Percentiles rank a stretch among this genome's conserved stretches.
Conservation (phyloP, 2,329 filamentous ascomycete species). For the Tolypocladium guangdongense region DNA sequence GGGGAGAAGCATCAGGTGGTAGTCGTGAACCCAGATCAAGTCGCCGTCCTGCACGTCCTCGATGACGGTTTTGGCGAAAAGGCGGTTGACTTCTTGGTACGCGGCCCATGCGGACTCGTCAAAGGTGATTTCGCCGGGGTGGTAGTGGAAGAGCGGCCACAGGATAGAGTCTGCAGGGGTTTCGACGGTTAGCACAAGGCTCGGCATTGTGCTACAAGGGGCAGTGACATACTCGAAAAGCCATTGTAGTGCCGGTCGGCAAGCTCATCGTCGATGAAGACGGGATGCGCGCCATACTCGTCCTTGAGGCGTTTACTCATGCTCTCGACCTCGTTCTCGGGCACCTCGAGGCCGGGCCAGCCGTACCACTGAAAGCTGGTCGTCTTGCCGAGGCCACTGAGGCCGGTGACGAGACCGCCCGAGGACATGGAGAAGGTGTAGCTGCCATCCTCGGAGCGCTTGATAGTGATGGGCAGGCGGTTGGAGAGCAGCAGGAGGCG, state of each 20-base stretch:
- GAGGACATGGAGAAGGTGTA: conserved; percentile 97
- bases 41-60: conserved; percentile 88
- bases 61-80: conserved; percentile 82
- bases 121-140: conserved; percentile 96
- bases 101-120: conserved; percentile 91
- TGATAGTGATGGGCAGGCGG: conserved; percentile 91
- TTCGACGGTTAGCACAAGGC: background rate
- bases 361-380: conserved; percentile 98
- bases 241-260: conserved; percentile 96
- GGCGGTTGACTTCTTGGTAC: conserved; percentile 83
- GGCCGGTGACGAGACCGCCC: conserved; percentile 84
- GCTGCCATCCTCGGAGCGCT: conserved; percentile 79
- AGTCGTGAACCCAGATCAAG: conserved; percentile 96
- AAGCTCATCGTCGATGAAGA: conserved; percentile 88
- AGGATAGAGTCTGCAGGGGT: conserved; percentile 69
- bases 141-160: conserved; percentile 98
- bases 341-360: conserved; percentile 89
- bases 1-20: conserved; percentile 93
- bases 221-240: conserved; percentile 65
- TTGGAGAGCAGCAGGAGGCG: conserved; percentile 83
- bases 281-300: conserved; percentile 79
- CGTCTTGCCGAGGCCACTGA: conserved; percentile 83
- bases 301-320: conserved; percentile 73
- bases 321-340: conserved; percentile 64
- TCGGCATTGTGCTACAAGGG: background rate